Percentiles rank a stretch among this genome's conserved stretches.
These are phyloP conservation scores for Syzygium jambos DNA, from an alignment of 345 rosid genomes.

Conservation along the genomic window DNA sequence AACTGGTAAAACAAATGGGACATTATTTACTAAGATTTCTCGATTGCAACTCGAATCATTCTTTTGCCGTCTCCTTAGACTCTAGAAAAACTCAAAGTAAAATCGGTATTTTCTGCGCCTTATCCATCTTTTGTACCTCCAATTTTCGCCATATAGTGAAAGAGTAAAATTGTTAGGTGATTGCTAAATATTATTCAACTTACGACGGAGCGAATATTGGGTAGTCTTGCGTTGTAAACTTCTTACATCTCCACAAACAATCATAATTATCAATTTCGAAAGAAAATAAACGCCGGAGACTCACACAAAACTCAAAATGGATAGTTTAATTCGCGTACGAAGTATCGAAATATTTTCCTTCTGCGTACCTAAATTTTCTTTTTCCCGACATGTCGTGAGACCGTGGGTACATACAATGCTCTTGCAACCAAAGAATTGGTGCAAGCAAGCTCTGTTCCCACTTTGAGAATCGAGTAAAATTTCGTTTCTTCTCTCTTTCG, in stretches of 20 bases:
- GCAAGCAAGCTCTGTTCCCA: neutral
- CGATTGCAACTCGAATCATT: neutral
- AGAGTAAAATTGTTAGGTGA: neutral
- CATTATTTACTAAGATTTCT: neutral
- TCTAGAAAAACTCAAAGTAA: neutral
- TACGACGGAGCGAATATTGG: neutral
- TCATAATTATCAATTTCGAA: neutral
- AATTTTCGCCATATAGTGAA: neutral
- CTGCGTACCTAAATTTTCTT: neutral
- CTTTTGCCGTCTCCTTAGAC: neutral
- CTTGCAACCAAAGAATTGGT: neutral
- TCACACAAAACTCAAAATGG: neutral
- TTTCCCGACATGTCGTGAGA: neutral
- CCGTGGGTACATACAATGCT: neutral
- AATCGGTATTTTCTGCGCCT: neutral
- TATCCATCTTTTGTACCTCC: neutral
- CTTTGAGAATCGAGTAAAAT: neutral
- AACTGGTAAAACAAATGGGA: neutral
- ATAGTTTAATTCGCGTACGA: neutral
- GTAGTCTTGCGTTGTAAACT: neutral
- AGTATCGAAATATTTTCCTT: neutral
- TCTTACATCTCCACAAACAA: neutral
- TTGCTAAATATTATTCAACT: neutral
- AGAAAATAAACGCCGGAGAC: neutral
- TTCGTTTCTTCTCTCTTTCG: neutral